Base-by-base conservation (phyloP, 1,284 basidiomycete genomes). In the Malassezia japonica region DNA sequence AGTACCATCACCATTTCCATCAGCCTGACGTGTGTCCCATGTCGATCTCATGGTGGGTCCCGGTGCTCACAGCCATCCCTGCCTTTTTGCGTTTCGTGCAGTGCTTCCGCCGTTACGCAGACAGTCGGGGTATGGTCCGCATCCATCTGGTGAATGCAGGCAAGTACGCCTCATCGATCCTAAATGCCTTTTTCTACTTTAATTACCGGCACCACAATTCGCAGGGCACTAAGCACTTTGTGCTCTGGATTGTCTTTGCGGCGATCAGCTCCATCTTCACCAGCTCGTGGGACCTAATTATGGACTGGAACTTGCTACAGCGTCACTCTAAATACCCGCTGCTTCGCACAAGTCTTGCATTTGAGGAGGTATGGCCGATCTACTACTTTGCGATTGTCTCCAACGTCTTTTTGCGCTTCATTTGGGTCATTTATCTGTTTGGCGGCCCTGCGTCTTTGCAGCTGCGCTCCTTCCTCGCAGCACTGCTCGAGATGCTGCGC, bases 71-170 rank as follows among this genome's bases (percentile, higher is more conserved):
- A 1, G 21, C 80, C 75, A 60, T 87, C 0, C 87, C 87, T 0
- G 77, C 84, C 13, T 49, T 85, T 1, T 76, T 82, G 28, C 87
- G 91, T 76, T 70, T 90, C 38, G 77, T 86, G 10, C 91, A 96
- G 72, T 88, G 86, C 72, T 65, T 92, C 35, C 84, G 83, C 63
- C 87, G 91, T 77, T 95, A 83, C 72, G 74, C 74, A 32, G 90
- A 94, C 70, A 87, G 85, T 7, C 76, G 62, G 24, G 53, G 56
- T 34, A 46, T 77, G 35, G 75, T 85, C 25, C 64, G 76, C 24
- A 84, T 84, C 0, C 89, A 95, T 77, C 76, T 95, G 27, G 80
- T 94, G 69, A 95, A 95, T 59, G 87, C 85, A 2, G 67, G 62
- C 39, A 73, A 73, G 57, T 73, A 73, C 44, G 33, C 58, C 2